phyloP scores from a whole-genome alignment of 495 filamentous ascomycete species.

The Entonaema liquescens region DNA sequence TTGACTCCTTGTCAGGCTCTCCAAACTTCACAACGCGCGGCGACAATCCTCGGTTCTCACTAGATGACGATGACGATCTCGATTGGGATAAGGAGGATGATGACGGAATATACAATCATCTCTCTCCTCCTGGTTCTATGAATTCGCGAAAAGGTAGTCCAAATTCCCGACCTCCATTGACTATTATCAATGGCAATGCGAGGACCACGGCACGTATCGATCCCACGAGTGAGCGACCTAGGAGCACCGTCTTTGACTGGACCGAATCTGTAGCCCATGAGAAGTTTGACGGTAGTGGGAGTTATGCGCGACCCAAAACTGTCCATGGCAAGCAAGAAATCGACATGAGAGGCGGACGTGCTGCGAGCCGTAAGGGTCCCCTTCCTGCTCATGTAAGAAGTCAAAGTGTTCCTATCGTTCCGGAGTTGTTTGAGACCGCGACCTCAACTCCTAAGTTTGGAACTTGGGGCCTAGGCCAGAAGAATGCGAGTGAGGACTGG shows the following conservation, averaged over 20 bases:
- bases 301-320: constrained; percentile 78
- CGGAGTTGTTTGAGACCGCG: constrained; percentile 66
- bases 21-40: constrained; percentile 44
- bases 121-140: constrained; percentile 63
- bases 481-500: constrained; percentile 85
- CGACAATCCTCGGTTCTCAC: constrained; percentile 57
- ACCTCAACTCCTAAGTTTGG: constrained; percentile 79
- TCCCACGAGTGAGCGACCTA: constrained; percentile 55
- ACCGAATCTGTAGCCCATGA: constrained; percentile 72
- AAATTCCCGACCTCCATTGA: constrained; percentile 53
- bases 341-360: constrained; percentile 75
- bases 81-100: constrained; percentile 69
- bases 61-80: constrained; percentile 68
- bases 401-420: constrained; percentile 91
- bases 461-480: constrained; percentile 86
- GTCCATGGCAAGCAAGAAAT: constrained; percentile 89
- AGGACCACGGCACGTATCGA: constrained; percentile 46
- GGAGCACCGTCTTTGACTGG: constrained; percentile 85
- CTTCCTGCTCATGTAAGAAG: constrained; percentile 85
- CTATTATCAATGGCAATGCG: constrained; percentile 53
- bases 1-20: constrained; percentile 3
- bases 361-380: constrained; percentile 76
- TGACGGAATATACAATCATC: constrained; percentile 56
- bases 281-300: constrained; percentile 60
- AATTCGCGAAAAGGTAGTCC: constrained; percentile 58